A percentile compares a stretch with the other conserved stretches of the same genome.
Evolutionary conservation across 208 protist species (phyloP).

Genomic region (Jaenimonas drosophilae): DNA sequence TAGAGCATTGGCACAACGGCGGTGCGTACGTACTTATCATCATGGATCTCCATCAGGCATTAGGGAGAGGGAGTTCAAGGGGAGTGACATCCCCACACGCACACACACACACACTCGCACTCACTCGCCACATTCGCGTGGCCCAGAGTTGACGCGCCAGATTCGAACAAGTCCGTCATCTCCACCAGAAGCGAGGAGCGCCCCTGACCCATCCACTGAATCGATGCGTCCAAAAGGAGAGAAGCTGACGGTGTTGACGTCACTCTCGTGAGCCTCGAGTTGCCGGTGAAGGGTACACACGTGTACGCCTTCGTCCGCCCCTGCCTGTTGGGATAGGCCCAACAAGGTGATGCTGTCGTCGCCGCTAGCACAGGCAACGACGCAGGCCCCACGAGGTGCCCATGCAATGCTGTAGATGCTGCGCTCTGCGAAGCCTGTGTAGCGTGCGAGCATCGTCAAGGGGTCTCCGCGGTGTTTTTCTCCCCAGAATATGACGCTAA

Average conservation of each 20-base stretch:
- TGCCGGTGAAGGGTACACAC: constrained; percentile 24
- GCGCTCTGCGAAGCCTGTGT: constrained; percentile 45
- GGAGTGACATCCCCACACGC: too few relatives aligned
- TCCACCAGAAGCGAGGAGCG: constrained; percentile 56
- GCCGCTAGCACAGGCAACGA: constrained; percentile 72
- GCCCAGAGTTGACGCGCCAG: constrained; percentile 71
- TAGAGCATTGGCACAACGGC: too few relatives aligned
- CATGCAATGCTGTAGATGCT: constrained; percentile 70
- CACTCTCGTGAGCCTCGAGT: constrained; percentile 42
- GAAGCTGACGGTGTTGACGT: constrained; percentile 81
- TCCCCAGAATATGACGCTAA: constrained; percentile 59
- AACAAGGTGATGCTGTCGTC: constrained; percentile 79
- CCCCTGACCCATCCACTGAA: background rate
- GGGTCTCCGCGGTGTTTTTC: constrained; percentile 20
- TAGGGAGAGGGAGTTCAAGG: too few relatives aligned
- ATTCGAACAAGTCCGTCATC: constrained; percentile 66
- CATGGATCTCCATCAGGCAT: too few relatives aligned
- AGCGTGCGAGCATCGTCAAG: constrained; percentile 8
- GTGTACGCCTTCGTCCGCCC: constrained; percentile 14
- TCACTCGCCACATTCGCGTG: too few relatives aligned
- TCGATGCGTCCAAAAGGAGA: constrained; percentile 10
- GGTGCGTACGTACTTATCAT: too few relatives aligned
- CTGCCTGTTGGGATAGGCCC: constrained; percentile 24
- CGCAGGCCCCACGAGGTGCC: constrained; percentile 24
- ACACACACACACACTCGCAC: too few relatives aligned